A percentile compares a stretch with the other conserved stretches of the same genome.
Conservation (phyloP, 2,329 filamentous ascomycete species). For the Thermomyces lanuginosus region DNA sequence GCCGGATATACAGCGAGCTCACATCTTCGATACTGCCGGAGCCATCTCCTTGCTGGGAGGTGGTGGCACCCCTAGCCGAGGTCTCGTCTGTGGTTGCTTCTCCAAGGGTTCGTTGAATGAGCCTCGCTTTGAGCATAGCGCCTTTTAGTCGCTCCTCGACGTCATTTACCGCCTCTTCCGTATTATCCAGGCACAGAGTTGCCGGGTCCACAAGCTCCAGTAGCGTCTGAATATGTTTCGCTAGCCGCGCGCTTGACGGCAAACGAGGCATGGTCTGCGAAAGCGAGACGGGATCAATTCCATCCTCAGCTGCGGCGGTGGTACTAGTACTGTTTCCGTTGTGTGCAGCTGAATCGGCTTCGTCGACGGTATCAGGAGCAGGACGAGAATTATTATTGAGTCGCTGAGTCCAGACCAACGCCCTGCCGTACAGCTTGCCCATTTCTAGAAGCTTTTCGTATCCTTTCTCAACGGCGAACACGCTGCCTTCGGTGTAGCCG, state of each 20-base stretch:
- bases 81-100: constrained; percentile 27
- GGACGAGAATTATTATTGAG: constrained; percentile 24
- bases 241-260: constrained; percentile 46
- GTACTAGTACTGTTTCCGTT: background rate
- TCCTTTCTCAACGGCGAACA: constrained; percentile 80
- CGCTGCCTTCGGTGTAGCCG: constrained; percentile 72
- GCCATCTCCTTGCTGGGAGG: constrained; percentile 17
- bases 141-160: constrained; percentile 79
- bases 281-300: constrained; percentile 13
- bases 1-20: constrained; percentile 25
- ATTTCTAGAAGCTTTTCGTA: constrained; percentile 82
- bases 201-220: constrained; percentile 64
- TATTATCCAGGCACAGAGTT: constrained; percentile 64
- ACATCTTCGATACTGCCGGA: constrained; percentile 34
- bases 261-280: constrained; percentile 30
- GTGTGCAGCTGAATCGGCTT: background rate
- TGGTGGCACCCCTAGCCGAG: constrained; percentile 11
- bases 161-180: constrained; percentile 75
- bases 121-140: constrained; percentile 66
- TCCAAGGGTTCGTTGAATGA: constrained; percentile 58
- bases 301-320: background rate
- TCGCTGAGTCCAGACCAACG: constrained; percentile 69
- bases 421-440: constrained; percentile 61
- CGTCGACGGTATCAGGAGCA: background rate
- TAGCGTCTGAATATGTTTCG: constrained; percentile 59